phyloP scores from a whole-genome alignment of 2,329 filamentous ascomycete species.

The Cladosporium sp. region DNA sequence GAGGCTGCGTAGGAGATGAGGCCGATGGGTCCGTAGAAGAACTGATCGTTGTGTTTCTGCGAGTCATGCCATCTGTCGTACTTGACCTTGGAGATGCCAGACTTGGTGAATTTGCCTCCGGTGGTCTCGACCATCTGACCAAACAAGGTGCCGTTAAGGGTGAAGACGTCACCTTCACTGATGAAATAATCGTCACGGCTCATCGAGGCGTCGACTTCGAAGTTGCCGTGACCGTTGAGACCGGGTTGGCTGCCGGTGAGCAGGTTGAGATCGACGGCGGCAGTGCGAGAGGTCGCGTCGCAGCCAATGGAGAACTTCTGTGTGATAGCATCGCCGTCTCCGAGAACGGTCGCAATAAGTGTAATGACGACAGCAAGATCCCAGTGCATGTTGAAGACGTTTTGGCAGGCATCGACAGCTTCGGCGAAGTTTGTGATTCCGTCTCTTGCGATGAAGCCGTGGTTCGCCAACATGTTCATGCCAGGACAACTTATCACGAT shows the following conservation, averaged over 20 bases:
- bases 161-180: conserved; percentile 38
- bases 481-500: conserved; percentile 37
- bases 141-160: conserved; percentile 43
- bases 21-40: conserved; percentile 45
- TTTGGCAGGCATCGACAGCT: conserved; percentile 45
- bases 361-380: conserved; percentile 44
- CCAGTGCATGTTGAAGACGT: conserved; percentile 46
- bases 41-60: conserved; percentile 42
- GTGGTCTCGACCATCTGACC: conserved; percentile 39
- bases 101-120: conserved; percentile 31
- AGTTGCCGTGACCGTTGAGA: conserved; percentile 46
- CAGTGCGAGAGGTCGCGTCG: conserved; percentile 43
- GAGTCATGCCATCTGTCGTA: conserved; percentile 46
- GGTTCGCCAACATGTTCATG: conserved; percentile 45
- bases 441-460: conserved; percentile 44
- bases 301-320: conserved; percentile 45
- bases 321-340: conserved; percentile 42
- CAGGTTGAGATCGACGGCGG: conserved; percentile 6
- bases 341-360: conserved; percentile 39
- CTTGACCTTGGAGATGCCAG: conserved; percentile 38
- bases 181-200: conserved; percentile 43
- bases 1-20: conserved; percentile 45
- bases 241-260: conserved; percentile 32
- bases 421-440: conserved; percentile 45
- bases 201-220: conserved; percentile 41